phyloP scores from a whole-genome alignment of 1,139 yeast genomes.

The Taiozyma onychis region DNA sequence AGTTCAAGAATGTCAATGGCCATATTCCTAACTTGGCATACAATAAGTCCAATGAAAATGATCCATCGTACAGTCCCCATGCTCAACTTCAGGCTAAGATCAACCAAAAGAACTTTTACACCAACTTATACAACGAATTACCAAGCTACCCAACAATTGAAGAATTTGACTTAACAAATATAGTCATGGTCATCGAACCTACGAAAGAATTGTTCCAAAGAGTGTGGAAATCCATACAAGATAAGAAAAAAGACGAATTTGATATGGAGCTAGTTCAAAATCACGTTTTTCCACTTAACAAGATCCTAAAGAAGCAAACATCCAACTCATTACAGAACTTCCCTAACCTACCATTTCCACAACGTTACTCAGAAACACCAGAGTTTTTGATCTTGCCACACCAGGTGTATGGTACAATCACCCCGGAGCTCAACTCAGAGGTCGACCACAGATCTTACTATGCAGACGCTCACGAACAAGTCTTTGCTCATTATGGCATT shows the following conservation, averaged over 20 bases:
- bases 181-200: conserved; percentile 23
- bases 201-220: conserved; percentile 9
- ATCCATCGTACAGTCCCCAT: not conserved
- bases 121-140: conserved; percentile 15
- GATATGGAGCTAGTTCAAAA: conserved; percentile 34
- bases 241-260: conserved; percentile 21
- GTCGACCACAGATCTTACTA: conserved; percentile 23
- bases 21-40: not conserved
- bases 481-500: conserved; percentile 7
- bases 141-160: conserved; percentile 12
- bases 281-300: conserved; percentile 26
- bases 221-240: conserved; percentile 9
- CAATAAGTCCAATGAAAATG: not conserved
- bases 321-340: conserved; percentile 20
- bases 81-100: not conserved
- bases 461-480: conserved; percentile 18
- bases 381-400: conserved; percentile 33
- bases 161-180: conserved; percentile 16
- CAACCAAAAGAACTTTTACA: conserved; percentile 15
- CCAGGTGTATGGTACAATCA: conserved; percentile 36
- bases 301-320: conserved; percentile 11
- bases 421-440: conserved; percentile 35
- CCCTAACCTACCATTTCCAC: conserved; percentile 3
- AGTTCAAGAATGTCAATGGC: not conserved
- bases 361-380: conserved; percentile 15